These are phyloP conservation scores for Plectosphaerella plurivora DNA, from an alignment of 2,329 filamentous ascomycete genomes.

Conservation along the genomic window DNA sequence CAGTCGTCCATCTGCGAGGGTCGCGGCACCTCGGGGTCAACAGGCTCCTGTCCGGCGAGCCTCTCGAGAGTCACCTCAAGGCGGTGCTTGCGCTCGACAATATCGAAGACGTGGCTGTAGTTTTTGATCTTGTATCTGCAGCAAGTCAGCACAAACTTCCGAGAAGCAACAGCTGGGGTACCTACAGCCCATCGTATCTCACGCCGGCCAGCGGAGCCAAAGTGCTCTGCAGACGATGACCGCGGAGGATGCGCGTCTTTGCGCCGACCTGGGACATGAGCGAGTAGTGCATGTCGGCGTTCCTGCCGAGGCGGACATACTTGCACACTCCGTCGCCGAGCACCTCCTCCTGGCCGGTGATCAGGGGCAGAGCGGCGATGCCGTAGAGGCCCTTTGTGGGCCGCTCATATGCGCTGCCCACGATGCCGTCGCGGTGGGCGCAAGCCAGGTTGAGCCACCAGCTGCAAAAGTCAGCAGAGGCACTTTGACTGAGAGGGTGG, in stretches of 20 bases:
- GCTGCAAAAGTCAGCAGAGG: conserved; percentile 22
- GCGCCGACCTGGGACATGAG: conserved; percentile 45
- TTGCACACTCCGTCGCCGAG: conserved; percentile 24
- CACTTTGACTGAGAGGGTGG: not conserved
- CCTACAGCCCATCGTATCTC: conserved; percentile 55
- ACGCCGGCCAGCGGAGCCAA: conserved; percentile 48
- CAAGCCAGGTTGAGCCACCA: conserved; percentile 57
- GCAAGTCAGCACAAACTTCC: not conserved
- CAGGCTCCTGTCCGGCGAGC: conserved; percentile 31
- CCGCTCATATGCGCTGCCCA: conserved; percentile 36
- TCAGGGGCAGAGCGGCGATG: conserved; percentile 42
- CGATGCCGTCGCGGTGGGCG: conserved; percentile 51
- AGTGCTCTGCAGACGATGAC: conserved; percentile 43
- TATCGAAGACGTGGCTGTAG: conserved; percentile 39
- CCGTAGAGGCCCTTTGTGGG: conserved; percentile 42
- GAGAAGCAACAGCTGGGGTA: conserved; percentile 1
- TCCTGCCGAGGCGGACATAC: conserved; percentile 40
- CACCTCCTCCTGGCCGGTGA: conserved; percentile 46
- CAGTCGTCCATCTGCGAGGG: conserved; percentile 56
- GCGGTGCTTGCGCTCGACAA: conserved; percentile 32
- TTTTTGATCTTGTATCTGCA: conserved; percentile 43
- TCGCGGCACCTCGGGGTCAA: conserved; percentile 39
- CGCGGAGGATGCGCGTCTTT: conserved; percentile 47
- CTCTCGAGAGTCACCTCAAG: conserved; percentile 43
- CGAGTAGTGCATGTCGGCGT: conserved; percentile 41